Evolutionary conservation across 495 filamentous ascomycete species (phyloP), one percentile per base, ranked within the genome.

Genomic region (Neurospora sp.): DNA sequence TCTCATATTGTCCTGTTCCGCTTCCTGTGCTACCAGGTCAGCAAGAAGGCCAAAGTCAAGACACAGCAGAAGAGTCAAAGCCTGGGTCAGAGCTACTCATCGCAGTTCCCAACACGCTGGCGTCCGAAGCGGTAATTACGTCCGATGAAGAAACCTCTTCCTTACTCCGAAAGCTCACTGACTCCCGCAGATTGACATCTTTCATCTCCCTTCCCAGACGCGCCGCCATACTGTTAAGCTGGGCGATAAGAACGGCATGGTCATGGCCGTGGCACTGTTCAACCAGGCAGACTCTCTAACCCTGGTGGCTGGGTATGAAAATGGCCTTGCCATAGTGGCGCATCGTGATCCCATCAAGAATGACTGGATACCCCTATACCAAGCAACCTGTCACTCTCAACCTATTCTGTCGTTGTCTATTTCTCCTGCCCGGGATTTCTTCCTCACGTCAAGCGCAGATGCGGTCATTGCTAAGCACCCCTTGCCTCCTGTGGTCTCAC

Each of bases 381-480:
- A 82, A 4, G 82, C 87, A 20, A 87, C 91, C 72, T 81, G 89
- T 37, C 96, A 98, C 77, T 86, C 88, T 3, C 94, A 99, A 78
- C 96, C 96, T 14, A 87, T 97, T 39, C 87, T 99, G 10, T 97
- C 94, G 0, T 86, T 97, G 7, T 89, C 91, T 77, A 77, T 92
- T 10, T 83, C 87, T 5, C 89, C 92, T 0, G 75, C 77, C 3
- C 78, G 77, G 14, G 86, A 87, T 9, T 91, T 85, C 75, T 95
- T 93, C 78, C 83, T 95, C 71, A 96, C 94, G 20, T 97, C 93
- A 2, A 90, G 92, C 31, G 96, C 96, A 16, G 96, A 99, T 76
- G 82, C 85, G 18, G 76, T 82, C 72, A 82, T 86, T 66, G 84
- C 81, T 35, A 85, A 85, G 72, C 81, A 84, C 79, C 88, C 90